Conservation (phyloP, 2,329 filamentous ascomycete species). For the Alternaria incomplexa region DNA sequence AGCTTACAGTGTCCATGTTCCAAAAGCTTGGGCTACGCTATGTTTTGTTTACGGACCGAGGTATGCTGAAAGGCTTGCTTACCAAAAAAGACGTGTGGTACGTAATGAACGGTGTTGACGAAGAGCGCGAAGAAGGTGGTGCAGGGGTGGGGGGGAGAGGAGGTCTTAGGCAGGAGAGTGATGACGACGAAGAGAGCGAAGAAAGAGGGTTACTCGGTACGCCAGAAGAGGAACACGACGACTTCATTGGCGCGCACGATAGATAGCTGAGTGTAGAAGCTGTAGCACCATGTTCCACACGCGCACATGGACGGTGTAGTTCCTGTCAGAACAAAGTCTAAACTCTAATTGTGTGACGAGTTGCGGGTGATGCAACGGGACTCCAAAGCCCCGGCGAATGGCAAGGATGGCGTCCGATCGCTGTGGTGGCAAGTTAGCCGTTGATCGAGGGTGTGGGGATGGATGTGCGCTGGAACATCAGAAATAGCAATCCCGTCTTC, state of each 20-base stretch:
- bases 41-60: slow-evolving; percentile 83
- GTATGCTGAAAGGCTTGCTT: slow-evolving; percentile 80
- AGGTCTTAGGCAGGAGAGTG: slow-evolving; percentile 42
- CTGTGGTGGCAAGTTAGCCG: slow-evolving; percentile 6
- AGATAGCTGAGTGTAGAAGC: slow-evolving; percentile 9
- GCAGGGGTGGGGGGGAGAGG: slow-evolving; percentile 47
- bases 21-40: slow-evolving; percentile 92
- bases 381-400: not conserved
- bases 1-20: slow-evolving; percentile 91
- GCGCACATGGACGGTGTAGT: not conserved
- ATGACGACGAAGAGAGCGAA: slow-evolving; percentile 42
- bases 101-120: slow-evolving; percentile 70
- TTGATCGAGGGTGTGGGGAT: not conserved
- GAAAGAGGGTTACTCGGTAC: slow-evolving; percentile 48
- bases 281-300: slow-evolving; percentile 2
- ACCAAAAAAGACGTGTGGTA: slow-evolving; percentile 99
- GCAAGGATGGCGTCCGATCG: slow-evolving; percentile 1
- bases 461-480: not conserved
- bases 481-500: slow-evolving; percentile 1
- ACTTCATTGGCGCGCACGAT: slow-evolving; percentile 20
- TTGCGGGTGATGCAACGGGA: slow-evolving; percentile 1
- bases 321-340: not conserved
- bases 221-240: slow-evolving; percentile 29
- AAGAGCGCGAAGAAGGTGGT: slow-evolving; percentile 37
- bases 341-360: not conserved